Evolutionary conservation across 148 eudicot genomes (phyloP).

Genomic region (Vaccinium corymbosum): DNA sequence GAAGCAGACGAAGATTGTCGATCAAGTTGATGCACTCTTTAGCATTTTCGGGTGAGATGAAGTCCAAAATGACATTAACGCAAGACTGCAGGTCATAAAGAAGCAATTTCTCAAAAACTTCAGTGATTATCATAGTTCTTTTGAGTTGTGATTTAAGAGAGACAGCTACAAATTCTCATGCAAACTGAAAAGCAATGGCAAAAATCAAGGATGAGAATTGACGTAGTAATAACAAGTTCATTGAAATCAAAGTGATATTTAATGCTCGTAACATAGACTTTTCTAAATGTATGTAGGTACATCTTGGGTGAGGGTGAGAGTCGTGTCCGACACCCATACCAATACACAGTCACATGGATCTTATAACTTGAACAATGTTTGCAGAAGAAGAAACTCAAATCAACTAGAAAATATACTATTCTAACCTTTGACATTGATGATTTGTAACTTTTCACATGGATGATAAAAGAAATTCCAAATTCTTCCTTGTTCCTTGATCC

Average conservation of each 20-base stretch:
- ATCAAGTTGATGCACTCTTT: slow-evolving; percentile 68
- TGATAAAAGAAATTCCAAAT: too few species aligned
- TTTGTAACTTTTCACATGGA: too few species aligned
- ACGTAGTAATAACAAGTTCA: not conserved
- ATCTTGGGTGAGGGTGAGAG: too few species aligned
- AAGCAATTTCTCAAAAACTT: not conserved
- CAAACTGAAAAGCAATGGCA: not conserved
- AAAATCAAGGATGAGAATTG: not conserved
- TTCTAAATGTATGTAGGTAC: too few species aligned
- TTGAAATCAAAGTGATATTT: not conserved
- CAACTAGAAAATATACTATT: too few species aligned
- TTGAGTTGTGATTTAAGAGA: not conserved
- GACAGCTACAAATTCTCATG: not conserved
- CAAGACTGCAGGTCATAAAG: slow-evolving; percentile 55
- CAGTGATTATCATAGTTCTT: not conserved
- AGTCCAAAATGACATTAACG: slow-evolving; percentile 63
- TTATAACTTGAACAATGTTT: too few species aligned
- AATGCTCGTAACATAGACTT: not conserved
- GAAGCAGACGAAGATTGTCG: slow-evolving; percentile 65
- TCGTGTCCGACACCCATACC: too few species aligned
- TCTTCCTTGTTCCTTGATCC: too few species aligned
- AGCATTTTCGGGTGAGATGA: slow-evolving; percentile 86
- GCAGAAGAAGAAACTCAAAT: too few species aligned
- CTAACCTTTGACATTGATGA: too few species aligned
- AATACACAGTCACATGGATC: too few species aligned